Base-by-base conservation (phyloP, 139 green algal species). In the Nannochloris sp. region DNA sequence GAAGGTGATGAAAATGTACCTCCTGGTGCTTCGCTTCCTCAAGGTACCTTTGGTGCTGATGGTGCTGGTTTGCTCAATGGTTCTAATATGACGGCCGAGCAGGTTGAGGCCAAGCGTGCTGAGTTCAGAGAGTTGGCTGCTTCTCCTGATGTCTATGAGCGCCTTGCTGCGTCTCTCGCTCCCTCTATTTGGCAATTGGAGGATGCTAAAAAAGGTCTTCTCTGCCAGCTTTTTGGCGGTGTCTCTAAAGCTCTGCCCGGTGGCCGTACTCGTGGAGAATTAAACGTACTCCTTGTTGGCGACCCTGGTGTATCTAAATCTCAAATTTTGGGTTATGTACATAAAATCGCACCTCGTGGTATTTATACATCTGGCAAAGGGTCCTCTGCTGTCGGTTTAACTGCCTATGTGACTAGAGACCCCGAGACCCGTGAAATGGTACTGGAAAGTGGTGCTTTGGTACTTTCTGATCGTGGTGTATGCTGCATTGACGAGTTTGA, bases 401-500 rank as follows among this genome's bases (percentile, higher is more conserved):
- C 94, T 1, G 93, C 94, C 6, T 98, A 97, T 68, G 88, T 99
- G 3, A 87, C 90, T 29, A 89, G 81, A 73, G 90, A 97, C 73
- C 87, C 88, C 8, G 90, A 95, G 74, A 95, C 85, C 15, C 73
- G 68, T 32, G 95, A 99, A 78, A 89, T 93, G 81, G 91, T 98
- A 61, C 88, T 98, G 61, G 94, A 98, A 84, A 88, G 74, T 25
- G 94, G 93, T 29, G 93, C 93, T 12, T 81, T 99, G 59, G 94
- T 98, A 67, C 83, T 99, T 39, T 87, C 69, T 15, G 92, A 97
- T 72, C 70, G 76, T 2, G 92, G 93, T 66, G 80, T 97, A 14
- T 98, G 93, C 88, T 97, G 90, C 84, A 98, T 98, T 69, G 92
- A 98, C 71, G 93, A 98, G 83, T 98, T 98, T 73, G 93, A 98